Evolutionary conservation across 148 eudicot genomes (phyloP), one percentile per base, ranked within the genome.

Genomic region (Chenopodium formosanum): DNA sequence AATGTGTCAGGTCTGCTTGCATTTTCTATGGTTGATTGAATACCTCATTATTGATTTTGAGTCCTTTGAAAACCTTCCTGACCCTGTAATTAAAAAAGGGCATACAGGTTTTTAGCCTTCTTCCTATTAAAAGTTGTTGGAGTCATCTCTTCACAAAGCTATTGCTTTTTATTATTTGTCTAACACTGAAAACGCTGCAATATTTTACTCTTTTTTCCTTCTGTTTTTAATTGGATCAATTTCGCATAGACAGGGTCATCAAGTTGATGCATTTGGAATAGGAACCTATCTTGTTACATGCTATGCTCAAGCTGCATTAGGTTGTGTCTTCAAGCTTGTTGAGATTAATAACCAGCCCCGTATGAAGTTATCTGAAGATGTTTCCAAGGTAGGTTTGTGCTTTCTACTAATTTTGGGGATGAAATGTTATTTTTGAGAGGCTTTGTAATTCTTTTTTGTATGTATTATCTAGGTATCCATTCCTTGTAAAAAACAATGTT

Each of bases 251-350:
- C 89, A 95, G 98, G 98, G 98, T 70, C 99, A 95, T 80, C 95
- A 93, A 82, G 92, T 95, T 77, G 99, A 95, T 88, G 92, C 97
- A 63, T 95, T 85, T 80, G 99, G 99, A 81, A 92, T 95, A 75
- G 99, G 99, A 76, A 95, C 99, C 23, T 93, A 95, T 80, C 86
- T 93, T 79, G 99, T 95, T 76, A 95, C 99, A n/a, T 95, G 97
- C 83, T 95, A 92, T 89, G 94, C 99, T 83, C 99, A 96, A 89
- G 93, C 99, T 80, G 98, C 99, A 65, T 83, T 96, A 65, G 99
- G 98, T 62, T 93, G 94, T 88, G 99, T 96, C 82, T 96, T 92
- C 93, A 96, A 96, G 92, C 93, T 96, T 81, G 99, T 96, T 65
- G 99, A 96, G 88, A 94, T 96, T 81, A 96, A 96, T 82, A 86